Base-by-base conservation (phyloP, 1,284 basidiomycete species). In the Leccinum solheimii region DNA sequence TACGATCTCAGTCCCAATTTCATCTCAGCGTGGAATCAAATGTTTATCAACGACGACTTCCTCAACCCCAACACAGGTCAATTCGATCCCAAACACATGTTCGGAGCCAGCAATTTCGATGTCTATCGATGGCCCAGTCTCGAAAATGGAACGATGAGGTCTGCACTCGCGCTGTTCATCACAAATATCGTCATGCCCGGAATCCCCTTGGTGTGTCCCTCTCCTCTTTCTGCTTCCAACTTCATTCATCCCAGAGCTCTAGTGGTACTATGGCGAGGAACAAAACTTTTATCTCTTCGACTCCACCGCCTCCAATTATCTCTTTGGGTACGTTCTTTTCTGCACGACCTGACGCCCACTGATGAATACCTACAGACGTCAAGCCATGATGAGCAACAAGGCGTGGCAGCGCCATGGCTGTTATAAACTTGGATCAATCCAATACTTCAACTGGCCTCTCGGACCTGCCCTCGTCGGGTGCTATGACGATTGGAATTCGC, bases 401-500 rank as follows among this genome's bases (percentile, higher is more conserved):
- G 94, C 94, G 0, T 97, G 94, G 94, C 90, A 94, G 74, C 86
- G 90, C 48, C 94, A 97, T 72, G 94, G 94, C 10, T 96, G 94
- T 75, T 96, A 96, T 77, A 82, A 81, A 58, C 84, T 95, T 43
- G 94, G 94, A 32, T 95, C 94, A 5, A 82, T 86, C 64, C 94
- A 96, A 72, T 96, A 94, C 78, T 96, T 87, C 81, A 91, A 95
- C 75, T 91, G 95, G 83, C 90, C 90, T 2, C 80, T 95, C 64
- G 88, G 91, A 62, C 87, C 86, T 68, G 79, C 90, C 6, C 74
- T 93, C 38, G 79, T 92, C 26, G 94, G 93, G 57, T 97, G 94
- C 72, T 70, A 88, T 60, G 92, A 96, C 72, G 86, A 90, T 67
- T 93, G 90, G 91, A 95, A 95, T 73, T 85, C 90, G 3, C 84